Conservation (phyloP, 805 yeast genomes). For the Saccharomycopsis babjevae region DNA sequence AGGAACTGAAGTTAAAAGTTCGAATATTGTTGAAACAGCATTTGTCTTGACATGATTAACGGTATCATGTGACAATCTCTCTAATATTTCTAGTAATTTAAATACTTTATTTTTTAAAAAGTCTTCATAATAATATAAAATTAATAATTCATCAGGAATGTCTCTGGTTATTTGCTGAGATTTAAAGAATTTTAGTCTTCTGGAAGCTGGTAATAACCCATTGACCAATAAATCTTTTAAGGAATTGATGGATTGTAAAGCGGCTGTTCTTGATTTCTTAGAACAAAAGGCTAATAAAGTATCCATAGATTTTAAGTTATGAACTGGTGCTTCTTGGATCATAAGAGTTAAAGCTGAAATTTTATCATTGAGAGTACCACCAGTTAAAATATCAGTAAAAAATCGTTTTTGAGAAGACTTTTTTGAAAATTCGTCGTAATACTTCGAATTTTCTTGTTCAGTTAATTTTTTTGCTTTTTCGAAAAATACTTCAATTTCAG, state of each 20-base stretch:
- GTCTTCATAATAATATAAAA: conserved; percentile 81
- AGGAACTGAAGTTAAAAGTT: conserved; percentile 73
- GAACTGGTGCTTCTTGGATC: conserved; percentile 91
- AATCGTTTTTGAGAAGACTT: conserved; percentile 78
- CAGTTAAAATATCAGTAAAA: conserved; percentile 74
- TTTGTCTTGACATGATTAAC: conserved; percentile 79
- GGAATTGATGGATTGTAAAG: conserved; percentile 82
- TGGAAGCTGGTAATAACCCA: conserved; percentile 72
- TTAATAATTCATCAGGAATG: conserved; percentile 46
- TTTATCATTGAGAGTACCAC: conserved; percentile 93
- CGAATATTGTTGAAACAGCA: conserved; percentile 67
- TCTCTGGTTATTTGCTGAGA: conserved; percentile 50
- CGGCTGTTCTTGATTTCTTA: conserved; percentile 88
- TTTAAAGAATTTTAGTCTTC: conserved; percentile 71
- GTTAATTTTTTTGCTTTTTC: conserved; percentile 58
- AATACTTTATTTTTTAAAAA: conserved; percentile 70
- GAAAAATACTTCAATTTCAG: conserved; percentile 49
- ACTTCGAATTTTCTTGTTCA: conserved; percentile 60
- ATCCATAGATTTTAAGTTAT: conserved; percentile 75
- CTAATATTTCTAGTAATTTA: conserved; percentile 65
- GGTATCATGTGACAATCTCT: conserved; percentile 79
- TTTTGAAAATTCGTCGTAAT: conserved; percentile 63
- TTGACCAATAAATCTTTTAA: conserved; percentile 77
- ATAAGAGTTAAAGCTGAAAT: conserved; percentile 87
- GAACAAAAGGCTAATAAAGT: conserved; percentile 68